phyloP scores from a whole-genome alignment of 2,329 filamentous ascomycete species.

The Fusarium pilosicola region DNA sequence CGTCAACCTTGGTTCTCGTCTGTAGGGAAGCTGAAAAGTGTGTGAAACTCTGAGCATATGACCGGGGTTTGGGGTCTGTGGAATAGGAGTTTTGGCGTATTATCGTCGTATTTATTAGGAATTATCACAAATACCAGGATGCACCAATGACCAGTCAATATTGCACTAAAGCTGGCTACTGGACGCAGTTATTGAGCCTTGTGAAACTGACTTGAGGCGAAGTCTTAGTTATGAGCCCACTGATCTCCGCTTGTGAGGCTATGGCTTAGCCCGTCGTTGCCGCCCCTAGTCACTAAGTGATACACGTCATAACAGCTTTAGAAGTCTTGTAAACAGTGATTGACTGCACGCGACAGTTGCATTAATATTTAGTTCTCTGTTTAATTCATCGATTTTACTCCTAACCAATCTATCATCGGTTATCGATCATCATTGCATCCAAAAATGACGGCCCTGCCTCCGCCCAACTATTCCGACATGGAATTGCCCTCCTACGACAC shows the following conservation, averaged over 20 bases:
- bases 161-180: not conserved
- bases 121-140: slow-evolving; percentile 19
- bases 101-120: slow-evolving; percentile 8
- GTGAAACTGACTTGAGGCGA: slow-evolving; percentile 8
- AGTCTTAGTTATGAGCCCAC: not conserved
- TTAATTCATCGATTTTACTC: not conserved
- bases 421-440: not conserved
- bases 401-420: not conserved
- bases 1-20: slow-evolving; percentile 41
- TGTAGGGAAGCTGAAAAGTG: slow-evolving; percentile 16
- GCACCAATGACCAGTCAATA: not conserved
- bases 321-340: slow-evolving; percentile 5
- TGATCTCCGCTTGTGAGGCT: slow-evolving; percentile 1
- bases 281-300: not conserved
- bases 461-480: slow-evolving; percentile 9
- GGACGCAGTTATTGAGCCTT: not conserved
- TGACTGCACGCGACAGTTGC: slow-evolving; percentile 21
- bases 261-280: not conserved
- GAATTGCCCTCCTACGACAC: slow-evolving; percentile 42
- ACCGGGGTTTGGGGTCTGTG: not conserved
- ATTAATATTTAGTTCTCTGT: not conserved
- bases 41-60: not conserved
- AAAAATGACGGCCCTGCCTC: slow-evolving; percentile 29
- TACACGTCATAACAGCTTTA: slow-evolving; percentile 31
- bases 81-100: slow-evolving; percentile 32